Base-by-base conservation (phyloP, 495 filamentous ascomycete species). In the Aspergillus bridgeri region DNA sequence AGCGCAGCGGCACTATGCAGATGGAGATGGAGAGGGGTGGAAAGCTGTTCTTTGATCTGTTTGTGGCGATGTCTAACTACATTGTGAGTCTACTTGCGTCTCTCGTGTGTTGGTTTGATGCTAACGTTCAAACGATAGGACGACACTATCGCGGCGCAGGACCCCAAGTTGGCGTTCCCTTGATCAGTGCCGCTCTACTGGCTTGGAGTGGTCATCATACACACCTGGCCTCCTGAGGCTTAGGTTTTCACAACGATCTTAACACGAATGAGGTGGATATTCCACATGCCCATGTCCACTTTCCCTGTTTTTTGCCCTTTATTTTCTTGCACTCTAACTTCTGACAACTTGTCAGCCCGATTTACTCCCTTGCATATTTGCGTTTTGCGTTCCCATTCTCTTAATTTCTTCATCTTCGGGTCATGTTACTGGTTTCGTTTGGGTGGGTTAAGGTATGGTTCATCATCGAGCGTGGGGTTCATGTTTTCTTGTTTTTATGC, bases 1-100 rank as follows among this genome's bases (percentile, higher is more conserved):
- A 94, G 80, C 78, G 89, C 42, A 95, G 90, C 72, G 91, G 91
- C 59, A 96, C 91, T n/a, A 95, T 96, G 91, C 91, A 96, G 74
- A 83, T 88, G 65, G 91, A 96, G 78, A 96, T 96, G 91, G 87
- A 90, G 70, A 80, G 80, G 61, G 91, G 91, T 20, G 90, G 89
- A 59, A 86, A 87, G 65, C 74, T 96, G 65, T 95, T 95, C 77
- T 96, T 96, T 72, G 91, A 96, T 73, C 75, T 96, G 57, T 96
- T 96, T 72, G 91, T 96, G 43, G 91, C 91, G 5, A 83, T 96
- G 75, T 91, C 88, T 72, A 96, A 96, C 70, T 90, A 95, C 72
- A 90, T 96, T 75, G 80, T 82, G 57, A 52, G 78, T 68, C 53
- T 21, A 15, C 13, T 11, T 48, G 24, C 8, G 25, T 43, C 53